A percentile compares a stretch with the other conserved stretches of the same genome.
Evolutionary conservation across 352 stramenopile species (phyloP).

Genomic region (Phytophthora sojae): DNA sequence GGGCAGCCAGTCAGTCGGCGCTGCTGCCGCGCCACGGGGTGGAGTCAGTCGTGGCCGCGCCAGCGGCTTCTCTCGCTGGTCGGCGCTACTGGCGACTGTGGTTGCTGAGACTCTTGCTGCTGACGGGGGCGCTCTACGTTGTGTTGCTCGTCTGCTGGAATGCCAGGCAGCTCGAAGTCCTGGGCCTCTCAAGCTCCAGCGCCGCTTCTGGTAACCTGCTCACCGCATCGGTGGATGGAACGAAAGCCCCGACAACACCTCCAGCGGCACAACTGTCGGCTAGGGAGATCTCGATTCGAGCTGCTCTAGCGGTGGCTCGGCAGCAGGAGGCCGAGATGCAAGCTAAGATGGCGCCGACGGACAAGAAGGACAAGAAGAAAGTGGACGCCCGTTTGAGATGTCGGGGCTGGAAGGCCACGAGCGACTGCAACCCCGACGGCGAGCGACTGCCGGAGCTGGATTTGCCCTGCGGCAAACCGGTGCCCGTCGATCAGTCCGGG

Average conservation of each 20-base stretch:
- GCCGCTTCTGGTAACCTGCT: background rate
- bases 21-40: slow-evolving; percentile 10
- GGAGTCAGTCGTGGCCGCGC: background rate
- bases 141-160: slow-evolving; percentile 28
- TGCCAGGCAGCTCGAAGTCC: slow-evolving; percentile 6
- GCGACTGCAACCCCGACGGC: slow-evolving; percentile 30
- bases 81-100: slow-evolving; percentile 15
- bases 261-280: slow-evolving; percentile 14
- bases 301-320: slow-evolving; percentile 23
- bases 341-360: slow-evolving; percentile 9
- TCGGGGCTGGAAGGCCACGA: slow-evolving; percentile 35
- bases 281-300: slow-evolving; percentile 23
- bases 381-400: slow-evolving; percentile 32
- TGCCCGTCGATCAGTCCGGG: slow-evolving; percentile 39
- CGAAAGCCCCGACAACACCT: background rate
- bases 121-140: slow-evolving; percentile 17
- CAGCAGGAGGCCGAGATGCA: slow-evolving; percentile 25
- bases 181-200: too few species aligned
- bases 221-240: background rate
- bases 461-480: slow-evolving; percentile 19
- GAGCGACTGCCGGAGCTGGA: slow-evolving; percentile 20
- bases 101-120: slow-evolving; percentile 18
- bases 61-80: background rate
- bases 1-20: slow-evolving; percentile 12
- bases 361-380: slow-evolving; percentile 29